A percentile compares a stretch with the other conserved stretches of the same genome.
These are phyloP conservation scores for Aureobasidium subglaciale DNA, from an alignment of 2,329 filamentous ascomycete species.

Conservation along the genomic window DNA sequence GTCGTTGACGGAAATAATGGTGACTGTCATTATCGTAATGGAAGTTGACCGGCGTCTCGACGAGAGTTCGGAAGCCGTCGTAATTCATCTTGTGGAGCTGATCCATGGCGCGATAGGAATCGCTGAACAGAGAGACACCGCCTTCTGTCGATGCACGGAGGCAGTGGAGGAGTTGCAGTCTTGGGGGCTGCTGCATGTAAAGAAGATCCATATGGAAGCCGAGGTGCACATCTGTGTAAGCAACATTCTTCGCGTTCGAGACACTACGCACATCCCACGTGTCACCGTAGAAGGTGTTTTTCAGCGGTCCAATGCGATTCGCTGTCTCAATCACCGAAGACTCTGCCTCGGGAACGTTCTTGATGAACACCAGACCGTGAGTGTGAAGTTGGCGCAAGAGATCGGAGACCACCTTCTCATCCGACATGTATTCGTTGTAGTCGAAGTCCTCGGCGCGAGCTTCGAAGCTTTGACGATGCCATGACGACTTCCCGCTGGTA, in stretches of 20 bases:
- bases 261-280: slow-evolving; percentile 87
- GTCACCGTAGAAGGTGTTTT: slow-evolving; percentile 82
- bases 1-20: slow-evolving; percentile 24
- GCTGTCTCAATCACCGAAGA: slow-evolving; percentile 58
- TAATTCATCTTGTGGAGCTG: slow-evolving; percentile 22
- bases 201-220: slow-evolving; percentile 91
- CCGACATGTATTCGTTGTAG: slow-evolving; percentile 64
- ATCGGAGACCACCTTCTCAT: slow-evolving; percentile 50
- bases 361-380: slow-evolving; percentile 71
- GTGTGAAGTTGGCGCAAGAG: slow-evolving; percentile 56
- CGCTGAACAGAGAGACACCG: slow-evolving; percentile 80
- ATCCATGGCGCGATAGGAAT: slow-evolving; percentile 57
- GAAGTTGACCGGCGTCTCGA: slow-evolving; percentile 39
- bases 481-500: slow-evolving; percentile 24
- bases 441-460: slow-evolving; percentile 51
- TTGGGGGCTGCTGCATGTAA: slow-evolving; percentile 73
- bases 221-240: slow-evolving; percentile 72
- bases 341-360: slow-evolving; percentile 56
- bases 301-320: slow-evolving; percentile 65
- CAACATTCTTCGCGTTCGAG: slow-evolving; percentile 79
- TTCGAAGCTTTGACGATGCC: slow-evolving; percentile 42
- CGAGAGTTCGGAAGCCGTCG: slow-evolving; percentile 17
- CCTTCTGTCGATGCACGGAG: slow-evolving; percentile 71
- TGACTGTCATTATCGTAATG: slow-evolving; percentile 43
- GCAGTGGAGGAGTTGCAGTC: slow-evolving; percentile 83